Evolutionary conservation across 2,329 filamentous ascomycete species (phyloP).

Genomic region (Bipolaris sorokiniana): DNA sequence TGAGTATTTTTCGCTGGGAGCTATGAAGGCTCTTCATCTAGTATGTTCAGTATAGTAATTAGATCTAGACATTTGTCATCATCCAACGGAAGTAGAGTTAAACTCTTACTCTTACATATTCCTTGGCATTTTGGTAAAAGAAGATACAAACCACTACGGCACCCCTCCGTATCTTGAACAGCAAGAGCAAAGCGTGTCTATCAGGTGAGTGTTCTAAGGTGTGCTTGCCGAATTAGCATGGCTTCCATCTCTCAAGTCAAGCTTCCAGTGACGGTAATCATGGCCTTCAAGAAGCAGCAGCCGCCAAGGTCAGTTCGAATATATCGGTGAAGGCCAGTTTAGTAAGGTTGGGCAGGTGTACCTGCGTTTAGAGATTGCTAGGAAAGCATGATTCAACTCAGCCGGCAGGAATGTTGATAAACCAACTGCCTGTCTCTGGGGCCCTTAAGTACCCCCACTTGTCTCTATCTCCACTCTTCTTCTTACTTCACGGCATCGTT

Average conservation of each 20-base stretch:
- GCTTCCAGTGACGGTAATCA: slow-evolving; percentile 21
- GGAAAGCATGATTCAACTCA: background rate
- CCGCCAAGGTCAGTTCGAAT: slow-evolving; percentile 21
- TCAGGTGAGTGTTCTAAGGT: slow-evolving; percentile 16
- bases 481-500: background rate
- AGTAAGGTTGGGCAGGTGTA: slow-evolving; percentile 28
- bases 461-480: background rate
- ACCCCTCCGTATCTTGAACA: slow-evolving; percentile 3
- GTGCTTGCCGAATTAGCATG: slow-evolving; percentile 10
- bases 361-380: slow-evolving; percentile 3
- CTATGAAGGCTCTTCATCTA: background rate
- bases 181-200: slow-evolving; percentile 12
- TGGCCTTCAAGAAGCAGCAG: slow-evolving; percentile 23
- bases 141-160: too few species aligned
- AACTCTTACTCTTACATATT: too few species aligned
- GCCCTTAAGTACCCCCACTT: background rate
- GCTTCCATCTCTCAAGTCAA: slow-evolving; percentile 10
- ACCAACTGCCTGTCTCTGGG: background rate
- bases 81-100: too few species aligned
- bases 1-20: background rate
- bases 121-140: too few species aligned
- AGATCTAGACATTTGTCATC: too few species aligned
- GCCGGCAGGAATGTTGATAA: background rate
- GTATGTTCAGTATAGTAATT: too few species aligned
- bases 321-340: slow-evolving; percentile 19